Conservation (phyloP, 805 yeast species). For the Lipomyces kockii region DNA sequence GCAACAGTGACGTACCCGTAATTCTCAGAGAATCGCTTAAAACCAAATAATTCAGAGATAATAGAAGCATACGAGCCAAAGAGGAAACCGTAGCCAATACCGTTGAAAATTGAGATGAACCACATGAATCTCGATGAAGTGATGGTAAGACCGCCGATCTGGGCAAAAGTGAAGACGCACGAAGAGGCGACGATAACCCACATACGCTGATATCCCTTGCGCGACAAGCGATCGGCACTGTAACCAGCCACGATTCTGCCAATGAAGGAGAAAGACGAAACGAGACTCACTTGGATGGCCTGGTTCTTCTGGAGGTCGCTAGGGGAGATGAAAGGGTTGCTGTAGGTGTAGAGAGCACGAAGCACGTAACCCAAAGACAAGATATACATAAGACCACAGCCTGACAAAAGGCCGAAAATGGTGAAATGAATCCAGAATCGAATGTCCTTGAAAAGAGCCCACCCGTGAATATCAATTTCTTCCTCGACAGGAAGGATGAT, state of each 20-base stretch:
- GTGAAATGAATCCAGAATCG: conserved; percentile 58
- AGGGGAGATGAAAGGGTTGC: conserved; percentile 35
- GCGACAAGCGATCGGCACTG: conserved; percentile 63
- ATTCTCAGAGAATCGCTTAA: conserved; percentile 66
- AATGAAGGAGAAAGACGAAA: conserved; percentile 67
- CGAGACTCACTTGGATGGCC: conserved; percentile 71
- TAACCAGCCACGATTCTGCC: conserved; percentile 71
- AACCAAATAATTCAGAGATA: conserved; percentile 74
- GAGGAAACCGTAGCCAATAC: conserved; percentile 73
- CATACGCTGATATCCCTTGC: conserved; percentile 54
- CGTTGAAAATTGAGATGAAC: conserved; percentile 60
- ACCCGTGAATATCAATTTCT: conserved; percentile 35
- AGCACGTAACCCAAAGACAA: conserved; percentile 76
- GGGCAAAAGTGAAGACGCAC: conserved; percentile 54
- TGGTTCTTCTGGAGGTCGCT: conserved; percentile 58
- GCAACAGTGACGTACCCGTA: conserved; percentile 76
- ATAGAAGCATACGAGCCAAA: conserved; percentile 78
- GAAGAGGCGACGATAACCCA: conserved; percentile 62
- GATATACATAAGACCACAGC: conserved; percentile 75
- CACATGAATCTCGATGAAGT: conserved; percentile 50
- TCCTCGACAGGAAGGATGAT: conserved; percentile 13
- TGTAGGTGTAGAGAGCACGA: conserved; percentile 49
- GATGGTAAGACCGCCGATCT: conserved; percentile 52
- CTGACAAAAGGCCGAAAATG: conserved; percentile 61
- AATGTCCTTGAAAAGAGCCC: conserved; percentile 30